A percentile compares a stretch with the other conserved stretches of the same genome.
Evolutionary conservation across 371 early-diverging fungal genomes (phyloP).

Genomic region (Parasitella parasitica): DNA sequence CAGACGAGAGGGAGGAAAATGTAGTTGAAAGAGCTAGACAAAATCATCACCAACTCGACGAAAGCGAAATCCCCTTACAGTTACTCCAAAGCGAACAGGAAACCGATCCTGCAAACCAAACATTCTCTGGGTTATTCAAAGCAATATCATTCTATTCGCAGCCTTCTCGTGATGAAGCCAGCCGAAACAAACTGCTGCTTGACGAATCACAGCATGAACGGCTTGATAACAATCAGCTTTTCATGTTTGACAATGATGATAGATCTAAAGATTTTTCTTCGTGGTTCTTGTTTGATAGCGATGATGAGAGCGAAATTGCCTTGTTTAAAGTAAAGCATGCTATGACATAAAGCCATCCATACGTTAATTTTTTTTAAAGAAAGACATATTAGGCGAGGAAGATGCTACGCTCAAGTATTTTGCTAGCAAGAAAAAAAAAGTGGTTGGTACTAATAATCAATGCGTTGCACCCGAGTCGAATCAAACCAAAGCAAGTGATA

Average conservation of each 20-base stretch:
- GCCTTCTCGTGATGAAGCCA: too few species aligned
- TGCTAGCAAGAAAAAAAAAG: too few species aligned
- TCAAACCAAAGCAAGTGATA: too few species aligned
- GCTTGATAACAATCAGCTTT: background rate
- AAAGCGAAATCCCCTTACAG: background rate
- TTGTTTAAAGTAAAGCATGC: background rate
- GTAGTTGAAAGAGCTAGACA: background rate
- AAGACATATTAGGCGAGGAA: background rate
- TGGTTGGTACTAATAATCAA: too few species aligned
- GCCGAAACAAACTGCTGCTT: background rate
- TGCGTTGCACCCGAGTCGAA: too few species aligned
- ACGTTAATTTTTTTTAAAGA: background rate
- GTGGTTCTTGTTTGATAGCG: slow-evolving; percentile 5
- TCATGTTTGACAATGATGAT: background rate
- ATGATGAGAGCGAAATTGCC: background rate
- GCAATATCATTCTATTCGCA: too few species aligned
- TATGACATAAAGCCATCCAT: background rate
- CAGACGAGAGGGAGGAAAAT: too few species aligned
- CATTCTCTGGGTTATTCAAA: too few species aligned
- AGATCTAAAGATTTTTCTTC: slow-evolving; percentile 3
- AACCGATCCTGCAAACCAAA: background rate
- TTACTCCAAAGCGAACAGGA: background rate
- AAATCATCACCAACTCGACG: background rate
- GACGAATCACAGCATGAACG: background rate
- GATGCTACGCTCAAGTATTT: too few species aligned